Base-by-base conservation (phyloP, 306 rosid genomes). In the Cucurbita argyrosperma region DNA sequence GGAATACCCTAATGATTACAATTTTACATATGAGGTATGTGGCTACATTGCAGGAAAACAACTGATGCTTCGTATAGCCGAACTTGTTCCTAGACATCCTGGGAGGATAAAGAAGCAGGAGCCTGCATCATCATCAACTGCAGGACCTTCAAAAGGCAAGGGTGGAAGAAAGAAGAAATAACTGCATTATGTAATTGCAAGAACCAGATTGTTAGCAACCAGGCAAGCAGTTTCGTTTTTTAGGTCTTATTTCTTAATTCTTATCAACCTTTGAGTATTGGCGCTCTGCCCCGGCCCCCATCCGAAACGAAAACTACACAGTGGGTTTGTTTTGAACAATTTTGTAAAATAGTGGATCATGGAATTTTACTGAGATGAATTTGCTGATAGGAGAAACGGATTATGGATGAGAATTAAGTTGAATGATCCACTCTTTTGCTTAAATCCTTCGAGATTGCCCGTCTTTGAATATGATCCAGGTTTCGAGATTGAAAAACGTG, bases 21-120 rank as follows among this genome's bases (percentile, higher is more conserved):
- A 51, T 49, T 60, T 18, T 47, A 37, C 43, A 16, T 3, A 40
- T n/a, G 62, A 53, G 64, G 23, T 6, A 49, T 40, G 42, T 51
- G 56, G 67, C 51, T 77, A 50, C 58, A 61, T 80, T 88, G 56
- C 83, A 94, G 98, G 90, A 76, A 94, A 90, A 79, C 81, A 87
- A 67, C 82, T 93, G 71, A 85, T 93, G 97, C 78, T 86, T 12
- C 76, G 63, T 40, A 64, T 90, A 45, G 90, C 96, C 6, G 96
- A 89, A 82, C 79, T 93, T 90, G 97, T 93, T 53, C 96, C 97
- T 13, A 84, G 86, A 67, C 97, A 94, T 86, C 90, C 85, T 46
- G 96, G 97, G 57, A 89, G 74, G 46, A 69, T 58, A 4, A 69
- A 30, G 74, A 50, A 69, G 46, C 45, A 69, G 58, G 59, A 69